A percentile compares a stretch with the other conserved stretches of the same genome.
These are phyloP conservation scores for Leccinum ochraceum DNA, from an alignment of 768 basidiomycete genomes.

Conservation along the genomic window DNA sequence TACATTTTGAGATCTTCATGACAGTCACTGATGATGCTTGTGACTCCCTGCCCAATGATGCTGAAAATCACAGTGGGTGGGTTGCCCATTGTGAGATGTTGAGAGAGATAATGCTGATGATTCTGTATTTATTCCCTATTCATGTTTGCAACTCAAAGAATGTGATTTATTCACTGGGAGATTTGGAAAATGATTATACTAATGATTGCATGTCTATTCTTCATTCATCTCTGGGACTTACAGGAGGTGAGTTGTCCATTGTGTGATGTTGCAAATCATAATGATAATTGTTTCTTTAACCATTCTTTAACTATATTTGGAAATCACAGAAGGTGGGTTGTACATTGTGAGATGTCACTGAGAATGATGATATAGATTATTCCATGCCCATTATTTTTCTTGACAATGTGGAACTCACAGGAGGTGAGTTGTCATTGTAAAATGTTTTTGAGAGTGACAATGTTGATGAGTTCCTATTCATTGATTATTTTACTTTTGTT, in stretches of 20 bases:
- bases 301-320: not conserved
- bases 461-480: not conserved
- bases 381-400: not conserved
- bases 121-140: no score
- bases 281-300: not conserved
- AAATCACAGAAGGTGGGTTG: not conserved
- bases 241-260: not conserved
- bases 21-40: no score
- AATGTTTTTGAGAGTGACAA: not conserved
- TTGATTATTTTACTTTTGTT: not conserved
- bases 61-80: no score
- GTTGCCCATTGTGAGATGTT: no score
- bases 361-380: not conserved
- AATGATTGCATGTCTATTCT: not conserved
- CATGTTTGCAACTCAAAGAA: no score
- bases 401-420: not conserved
- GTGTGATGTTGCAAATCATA: not conserved
- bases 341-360: not conserved
- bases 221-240: not conserved
- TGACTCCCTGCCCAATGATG: no score
- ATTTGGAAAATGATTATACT: not conserved
- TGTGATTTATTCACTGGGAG: not conserved
- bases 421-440: not conserved
- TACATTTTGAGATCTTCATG: no score
- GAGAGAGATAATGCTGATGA: no score